Base-by-base conservation (phyloP, 495 filamentous ascomycete genomes). In the Penicillium cinerascens region DNA sequence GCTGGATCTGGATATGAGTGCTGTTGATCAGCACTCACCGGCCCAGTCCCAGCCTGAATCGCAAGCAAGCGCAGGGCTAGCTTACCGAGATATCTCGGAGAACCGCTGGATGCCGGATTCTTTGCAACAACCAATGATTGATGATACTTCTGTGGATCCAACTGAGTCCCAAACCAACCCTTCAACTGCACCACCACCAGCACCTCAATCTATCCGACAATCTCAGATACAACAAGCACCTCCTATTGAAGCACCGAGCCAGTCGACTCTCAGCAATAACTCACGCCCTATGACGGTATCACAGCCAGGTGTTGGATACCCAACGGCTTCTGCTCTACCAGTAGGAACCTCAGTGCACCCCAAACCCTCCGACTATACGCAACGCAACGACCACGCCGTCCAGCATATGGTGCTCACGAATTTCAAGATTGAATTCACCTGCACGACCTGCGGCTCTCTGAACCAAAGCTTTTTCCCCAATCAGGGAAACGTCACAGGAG, bases 351-450 rank as follows among this genome's bases (percentile, higher is more conserved):
- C 58, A 11, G 59, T 50, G 13, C 58, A 52, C 6, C 57, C 63
- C 8, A 69, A 68, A 53, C 56, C 56, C 35, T 51, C 60, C 3
- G 46, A 54, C 16, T 72, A 68, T 35, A 42, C 60, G 15, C 57
- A 58, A 21, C 61, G 59, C 13, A 39, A 47, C 40, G 65, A 68
- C 6, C 67, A 69, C 23, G 52, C 52, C 5, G 56, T 63, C 20
- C 47, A 70, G 10, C 69, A 73, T 35, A 55, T 71, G 44, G 59
- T 69, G 35, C 58, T 74, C 1, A 69, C 70, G 17, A 70, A 74
- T 40, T 76, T 76, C 53, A 76, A 76, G 50, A 75, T 76, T 35
- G 72, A 75, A 21, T 76, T 76, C 21, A 73, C 72, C 6, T 76
- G 72, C 38, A 74, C 70, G 0, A 70, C 66, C 0, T 76, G 73